Conservation (phyloP, 257 asterid genomes). For the Nemophila menziesii region DNA sequence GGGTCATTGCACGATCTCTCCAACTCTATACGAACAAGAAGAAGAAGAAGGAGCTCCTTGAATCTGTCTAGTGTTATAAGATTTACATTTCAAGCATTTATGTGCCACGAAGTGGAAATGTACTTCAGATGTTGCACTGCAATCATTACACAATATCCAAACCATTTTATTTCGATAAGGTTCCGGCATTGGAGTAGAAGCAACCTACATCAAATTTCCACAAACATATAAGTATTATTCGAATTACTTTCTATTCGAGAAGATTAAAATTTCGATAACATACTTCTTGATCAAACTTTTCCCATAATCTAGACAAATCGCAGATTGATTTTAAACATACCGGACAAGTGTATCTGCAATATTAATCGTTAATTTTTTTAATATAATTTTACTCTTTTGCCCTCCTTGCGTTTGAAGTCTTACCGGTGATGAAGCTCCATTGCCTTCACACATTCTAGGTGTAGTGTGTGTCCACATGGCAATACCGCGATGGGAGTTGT, state of each 20-base stretch:
- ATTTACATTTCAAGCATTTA: constrained; percentile 48
- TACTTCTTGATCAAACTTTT: constrained; percentile 51
- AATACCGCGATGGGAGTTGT: constrained; percentile 41
- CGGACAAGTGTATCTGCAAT: constrained; percentile 55
- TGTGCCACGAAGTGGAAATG: constrained; percentile 41
- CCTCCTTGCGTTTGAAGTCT: constrained; percentile 7
- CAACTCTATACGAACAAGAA: constrained; percentile 22
- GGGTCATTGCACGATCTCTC: constrained; percentile 25
- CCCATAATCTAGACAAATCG: constrained; percentile 57
- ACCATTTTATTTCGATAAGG: constrained; percentile 48
- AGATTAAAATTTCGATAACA: not conserved
- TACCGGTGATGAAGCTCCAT: constrained; percentile 56
- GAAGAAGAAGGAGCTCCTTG: constrained; percentile 30
- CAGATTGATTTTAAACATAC: constrained; percentile 57
- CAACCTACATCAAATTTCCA: constrained; percentile 28
- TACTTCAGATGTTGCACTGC: constrained; percentile 53
- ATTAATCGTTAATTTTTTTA: not conserved
- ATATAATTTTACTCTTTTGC: no score
- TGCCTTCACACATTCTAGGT: constrained; percentile 47
- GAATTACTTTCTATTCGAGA: not conserved
- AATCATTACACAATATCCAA: constrained; percentile 70
- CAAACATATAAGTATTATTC: constrained; percentile 1
- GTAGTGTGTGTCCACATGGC: constrained; percentile 58
- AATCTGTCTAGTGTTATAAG: constrained; percentile 58
- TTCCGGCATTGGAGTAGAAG: constrained; percentile 47